phyloP scores from a whole-genome alignment of 2,329 filamentous ascomycete species.

The Triangularia verruculosa region DNA sequence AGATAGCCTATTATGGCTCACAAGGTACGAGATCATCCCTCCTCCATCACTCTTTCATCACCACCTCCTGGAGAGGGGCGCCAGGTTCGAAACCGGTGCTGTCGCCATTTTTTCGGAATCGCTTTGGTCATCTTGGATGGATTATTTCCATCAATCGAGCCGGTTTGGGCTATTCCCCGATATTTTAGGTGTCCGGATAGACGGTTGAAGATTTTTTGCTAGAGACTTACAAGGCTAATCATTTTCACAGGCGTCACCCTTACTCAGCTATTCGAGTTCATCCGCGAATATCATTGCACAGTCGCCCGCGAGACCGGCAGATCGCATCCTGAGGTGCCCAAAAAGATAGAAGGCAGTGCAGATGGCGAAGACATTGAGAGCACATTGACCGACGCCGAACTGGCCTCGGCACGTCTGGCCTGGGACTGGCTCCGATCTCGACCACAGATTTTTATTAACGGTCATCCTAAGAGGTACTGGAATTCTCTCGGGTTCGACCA shows the following conservation, averaged over 20 bases:
- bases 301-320: slow-evolving; percentile 16
- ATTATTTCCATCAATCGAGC: background rate
- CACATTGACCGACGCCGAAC: slow-evolving; percentile 30
- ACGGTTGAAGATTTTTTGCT: slow-evolving; percentile 1
- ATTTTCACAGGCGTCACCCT: slow-evolving; percentile 23
- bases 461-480: slow-evolving; percentile 31
- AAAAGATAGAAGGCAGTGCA: slow-evolving; percentile 6
- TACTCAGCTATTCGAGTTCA: slow-evolving; percentile 25
- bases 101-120: background rate
- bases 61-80: background rate
- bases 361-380: slow-evolving; percentile 16
- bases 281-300: slow-evolving; percentile 26
- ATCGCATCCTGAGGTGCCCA: slow-evolving; percentile 15
- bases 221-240: slow-evolving; percentile 16
- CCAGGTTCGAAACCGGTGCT: background rate
- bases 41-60: background rate
- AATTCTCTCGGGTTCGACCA: slow-evolving; percentile 41
- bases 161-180: background rate
- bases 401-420: slow-evolving; percentile 38
- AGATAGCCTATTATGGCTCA: slow-evolving; percentile 44
- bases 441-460: slow-evolving; percentile 41
- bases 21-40: slow-evolving; percentile 35
- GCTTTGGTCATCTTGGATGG: background rate
- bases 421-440: slow-evolving; percentile 42
- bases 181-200: background rate